A percentile compares a stretch with the other conserved stretches of the same genome.
Conservation (phyloP, 1,284 basidiomycete species). For the Cutaneotrichosporon sp. region DNA sequence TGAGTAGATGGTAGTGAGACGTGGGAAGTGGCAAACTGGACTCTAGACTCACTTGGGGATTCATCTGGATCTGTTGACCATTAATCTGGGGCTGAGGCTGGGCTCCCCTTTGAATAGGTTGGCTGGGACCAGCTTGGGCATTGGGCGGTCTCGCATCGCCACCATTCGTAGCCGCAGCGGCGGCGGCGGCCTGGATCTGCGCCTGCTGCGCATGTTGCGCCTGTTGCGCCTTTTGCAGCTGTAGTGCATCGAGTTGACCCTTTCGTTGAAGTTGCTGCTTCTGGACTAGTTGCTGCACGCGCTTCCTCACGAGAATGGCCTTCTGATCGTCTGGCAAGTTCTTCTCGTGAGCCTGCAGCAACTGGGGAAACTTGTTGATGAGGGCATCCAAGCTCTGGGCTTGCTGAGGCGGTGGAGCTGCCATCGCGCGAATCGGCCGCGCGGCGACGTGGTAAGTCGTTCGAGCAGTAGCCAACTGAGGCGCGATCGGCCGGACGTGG, state of each 20-base stretch:
- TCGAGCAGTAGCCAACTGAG: background rate
- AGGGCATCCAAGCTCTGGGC: conserved; percentile 22
- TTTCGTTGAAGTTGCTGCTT: conserved; percentile 13
- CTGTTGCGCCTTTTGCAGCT: background rate
- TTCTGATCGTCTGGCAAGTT: conserved; percentile 32
- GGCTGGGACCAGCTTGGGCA: conserved; percentile 12
- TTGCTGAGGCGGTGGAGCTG: conserved; percentile 2
- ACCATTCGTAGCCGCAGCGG: background rate
- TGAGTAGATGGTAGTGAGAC: too few relatives aligned
- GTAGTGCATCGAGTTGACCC: conserved; percentile 1
- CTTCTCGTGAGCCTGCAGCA: conserved; percentile 37
- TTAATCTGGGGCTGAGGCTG: conserved; percentile 20
- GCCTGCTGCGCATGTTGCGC: conserved; percentile 12
- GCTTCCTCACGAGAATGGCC: conserved; percentile 36
- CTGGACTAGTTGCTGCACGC: conserved; percentile 26
- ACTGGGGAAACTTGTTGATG: conserved; percentile 29
- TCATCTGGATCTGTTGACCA: conserved; percentile 24
- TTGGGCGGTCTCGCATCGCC: background rate
- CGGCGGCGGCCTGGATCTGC: conserved; percentile 11
- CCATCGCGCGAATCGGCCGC: background rate
- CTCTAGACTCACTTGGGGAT: conserved; percentile 17
- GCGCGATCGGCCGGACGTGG: conserved; percentile 4
- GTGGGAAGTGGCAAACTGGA: too few relatives aligned
- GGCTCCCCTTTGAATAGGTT: conserved; percentile 14
- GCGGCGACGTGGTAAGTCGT: background rate